Conservation (phyloP, 2,329 filamentous ascomycete genomes). For the Aspergillus sp. region DNA sequence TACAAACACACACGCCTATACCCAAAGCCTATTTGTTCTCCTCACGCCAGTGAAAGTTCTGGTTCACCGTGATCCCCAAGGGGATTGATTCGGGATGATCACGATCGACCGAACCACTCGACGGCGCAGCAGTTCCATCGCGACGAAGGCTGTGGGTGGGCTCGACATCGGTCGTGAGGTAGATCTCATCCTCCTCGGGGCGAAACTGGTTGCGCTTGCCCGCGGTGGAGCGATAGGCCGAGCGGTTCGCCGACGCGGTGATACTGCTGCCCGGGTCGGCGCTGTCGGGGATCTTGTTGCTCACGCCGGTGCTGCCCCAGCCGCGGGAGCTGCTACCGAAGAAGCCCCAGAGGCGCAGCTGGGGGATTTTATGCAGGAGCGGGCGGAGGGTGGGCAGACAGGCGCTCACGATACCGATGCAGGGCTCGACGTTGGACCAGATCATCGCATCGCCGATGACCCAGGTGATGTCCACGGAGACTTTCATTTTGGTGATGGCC, state of each 20-base stretch:
- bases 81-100: not conserved
- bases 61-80: conserved; percentile 11
- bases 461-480: conserved; percentile 17
- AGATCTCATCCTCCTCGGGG: conserved; percentile 11
- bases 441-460: conserved; percentile 18
- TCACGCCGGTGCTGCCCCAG: not conserved
- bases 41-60: conserved; percentile 9
- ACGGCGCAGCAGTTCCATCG: not conserved
- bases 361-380: conserved; percentile 8
- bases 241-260: not conserved
- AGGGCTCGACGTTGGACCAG: conserved; percentile 23
- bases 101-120: not conserved
- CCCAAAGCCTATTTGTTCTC: not conserved
- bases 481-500: conserved; percentile 14
- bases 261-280: not conserved
- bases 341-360: not conserved
- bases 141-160: not conserved
- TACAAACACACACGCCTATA: too few relatives aligned
- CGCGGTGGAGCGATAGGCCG: not conserved
- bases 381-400: conserved; percentile 19
- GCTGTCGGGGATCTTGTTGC: not conserved
- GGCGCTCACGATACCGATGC: conserved; percentile 21
- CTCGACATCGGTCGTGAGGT: conserved; percentile 11
- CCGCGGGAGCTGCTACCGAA: not conserved
- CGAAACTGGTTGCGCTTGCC: conserved; percentile 5